Evolutionary conservation across 306 rosid species (phyloP).

Genomic region (Acacia melanoxylon): DNA sequence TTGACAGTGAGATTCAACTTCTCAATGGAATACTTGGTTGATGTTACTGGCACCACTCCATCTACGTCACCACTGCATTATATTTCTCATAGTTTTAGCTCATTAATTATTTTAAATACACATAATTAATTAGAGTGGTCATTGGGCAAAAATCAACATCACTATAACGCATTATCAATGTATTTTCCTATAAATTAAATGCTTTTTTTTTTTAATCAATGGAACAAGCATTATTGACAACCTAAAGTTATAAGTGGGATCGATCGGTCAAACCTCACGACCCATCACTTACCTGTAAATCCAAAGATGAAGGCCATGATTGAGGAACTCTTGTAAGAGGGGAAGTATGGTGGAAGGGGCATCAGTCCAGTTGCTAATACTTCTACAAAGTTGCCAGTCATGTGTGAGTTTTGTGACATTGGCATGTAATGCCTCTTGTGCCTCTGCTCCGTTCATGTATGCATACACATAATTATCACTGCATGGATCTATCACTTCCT

Average conservation of each 20-base stretch:
- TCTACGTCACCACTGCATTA: constrained; percentile 74
- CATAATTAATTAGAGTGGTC: not conserved
- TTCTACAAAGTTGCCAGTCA: constrained; percentile 77
- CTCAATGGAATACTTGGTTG: constrained; percentile 72
- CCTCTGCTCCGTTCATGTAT: constrained; percentile 66
- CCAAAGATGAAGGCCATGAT: constrained; percentile 62
- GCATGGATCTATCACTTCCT: constrained; percentile 71
- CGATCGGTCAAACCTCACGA: no score
- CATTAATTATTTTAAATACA: not conserved
- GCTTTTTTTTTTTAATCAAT: no score
- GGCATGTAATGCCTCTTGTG: constrained; percentile 79
- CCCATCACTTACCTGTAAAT: constrained; percentile 57
- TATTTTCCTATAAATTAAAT: not conserved
- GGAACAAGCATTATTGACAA: no score
- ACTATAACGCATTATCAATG: not conserved
- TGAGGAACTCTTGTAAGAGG: constrained; percentile 46
- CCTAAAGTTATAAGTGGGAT: no score
- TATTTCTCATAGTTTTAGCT: not conserved
- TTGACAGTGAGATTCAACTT: constrained; percentile 60
- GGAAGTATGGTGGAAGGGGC: constrained; percentile 65
- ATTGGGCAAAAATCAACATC: not conserved
- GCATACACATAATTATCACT: constrained; percentile 65
- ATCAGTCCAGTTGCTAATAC: constrained; percentile 50
- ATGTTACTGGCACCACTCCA: constrained; percentile 81
- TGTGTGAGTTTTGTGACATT: constrained; percentile 77